phyloP scores from a whole-genome alignment of 2,329 filamentous ascomycete genomes.

The Trichoderma sp. region DNA sequence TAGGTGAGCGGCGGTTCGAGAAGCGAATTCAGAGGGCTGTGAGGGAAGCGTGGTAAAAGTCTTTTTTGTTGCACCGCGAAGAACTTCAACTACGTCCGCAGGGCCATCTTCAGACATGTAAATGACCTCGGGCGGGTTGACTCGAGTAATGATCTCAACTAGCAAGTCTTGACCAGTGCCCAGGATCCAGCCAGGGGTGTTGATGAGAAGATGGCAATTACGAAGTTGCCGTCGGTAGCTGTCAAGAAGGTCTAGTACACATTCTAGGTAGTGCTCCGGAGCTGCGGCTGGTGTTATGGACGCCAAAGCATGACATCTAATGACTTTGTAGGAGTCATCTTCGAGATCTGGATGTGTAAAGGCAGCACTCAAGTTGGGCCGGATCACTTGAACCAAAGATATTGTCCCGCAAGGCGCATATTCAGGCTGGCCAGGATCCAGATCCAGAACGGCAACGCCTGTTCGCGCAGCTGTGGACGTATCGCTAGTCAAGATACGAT shows the following conservation, averaged over 20 bases:
- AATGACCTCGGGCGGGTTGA: constrained; percentile 64
- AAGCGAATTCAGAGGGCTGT: constrained; percentile 57
- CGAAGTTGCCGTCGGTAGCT: constrained; percentile 56
- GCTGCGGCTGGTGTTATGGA: constrained; percentile 68
- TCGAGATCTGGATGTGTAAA: constrained; percentile 62
- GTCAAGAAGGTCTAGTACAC: constrained; percentile 64
- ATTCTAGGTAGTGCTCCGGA: constrained; percentile 67
- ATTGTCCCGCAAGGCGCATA: constrained; percentile 71
- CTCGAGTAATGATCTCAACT: constrained; percentile 55
- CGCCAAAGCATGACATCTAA: constrained; percentile 69
- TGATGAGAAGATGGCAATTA: constrained; percentile 66
- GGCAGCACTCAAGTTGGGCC: constrained; percentile 66
- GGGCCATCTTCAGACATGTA: constrained; percentile 70
- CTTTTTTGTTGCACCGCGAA: constrained; percentile 51
- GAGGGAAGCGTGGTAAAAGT: constrained; percentile 61
- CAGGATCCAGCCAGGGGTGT: constrained; percentile 75
- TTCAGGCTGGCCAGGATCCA: constrained; percentile 79
- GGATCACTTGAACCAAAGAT: constrained; percentile 64
- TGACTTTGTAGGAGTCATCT: constrained; percentile 42
- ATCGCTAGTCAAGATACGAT: constrained; percentile 62
- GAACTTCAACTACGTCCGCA: constrained; percentile 57
- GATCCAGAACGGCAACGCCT: constrained; percentile 65
- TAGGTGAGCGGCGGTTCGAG: constrained; percentile 66
- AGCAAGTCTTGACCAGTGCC: constrained; percentile 71
- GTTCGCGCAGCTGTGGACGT: constrained; percentile 25